Percentiles rank a stretch among this genome's conserved stretches.
These are phyloP conservation scores for Plasmodium inui DNA, from an alignment of 169 alveolate species.

Conservation along the genomic window DNA sequence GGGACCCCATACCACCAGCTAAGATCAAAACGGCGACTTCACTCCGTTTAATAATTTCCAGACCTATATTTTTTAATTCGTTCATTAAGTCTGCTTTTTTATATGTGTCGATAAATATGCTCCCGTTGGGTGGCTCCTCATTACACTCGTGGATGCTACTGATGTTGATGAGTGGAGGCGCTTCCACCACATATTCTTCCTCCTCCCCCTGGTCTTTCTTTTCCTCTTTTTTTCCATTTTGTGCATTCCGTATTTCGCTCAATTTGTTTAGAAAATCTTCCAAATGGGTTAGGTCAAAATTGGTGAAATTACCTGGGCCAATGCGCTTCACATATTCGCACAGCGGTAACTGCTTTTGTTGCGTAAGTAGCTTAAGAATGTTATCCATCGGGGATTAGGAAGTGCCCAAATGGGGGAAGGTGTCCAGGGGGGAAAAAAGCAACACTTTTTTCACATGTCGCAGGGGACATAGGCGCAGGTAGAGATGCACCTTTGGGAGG, in stretches of 20 bases:
- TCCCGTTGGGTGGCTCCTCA: conserved; percentile 38
- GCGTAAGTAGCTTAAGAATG: conserved; percentile 12
- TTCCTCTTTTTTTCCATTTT: background rate
- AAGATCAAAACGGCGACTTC: conserved; percentile 79
- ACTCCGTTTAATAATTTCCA: conserved; percentile 60
- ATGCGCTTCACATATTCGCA: background rate
- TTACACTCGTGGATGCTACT: conserved; percentile 35
- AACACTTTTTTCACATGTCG: background rate
- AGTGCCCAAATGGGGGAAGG: background rate
- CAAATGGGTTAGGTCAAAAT: conserved; percentile 9
- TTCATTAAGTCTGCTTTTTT: conserved; percentile 27
- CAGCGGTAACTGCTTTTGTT: conserved; percentile 15
- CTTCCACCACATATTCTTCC: conserved; percentile 1
- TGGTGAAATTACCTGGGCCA: background rate
- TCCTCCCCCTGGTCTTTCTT: too few species aligned
- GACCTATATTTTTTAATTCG: conserved; percentile 52
- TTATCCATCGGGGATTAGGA: conserved; percentile 10
- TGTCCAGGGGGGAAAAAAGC: background rate
- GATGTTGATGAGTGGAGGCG: conserved; percentile 31
- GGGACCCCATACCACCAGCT: conserved; percentile 84
- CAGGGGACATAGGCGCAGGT: background rate
- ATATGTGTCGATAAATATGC: conserved; percentile 28
- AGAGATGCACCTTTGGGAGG: background rate
- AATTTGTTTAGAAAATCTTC: conserved; percentile 24
- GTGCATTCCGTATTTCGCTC: conserved; percentile 2